Evolutionary conservation across 2,329 filamentous ascomycete genomes (phyloP).

Genomic region (Dactylellina sp.): DNA sequence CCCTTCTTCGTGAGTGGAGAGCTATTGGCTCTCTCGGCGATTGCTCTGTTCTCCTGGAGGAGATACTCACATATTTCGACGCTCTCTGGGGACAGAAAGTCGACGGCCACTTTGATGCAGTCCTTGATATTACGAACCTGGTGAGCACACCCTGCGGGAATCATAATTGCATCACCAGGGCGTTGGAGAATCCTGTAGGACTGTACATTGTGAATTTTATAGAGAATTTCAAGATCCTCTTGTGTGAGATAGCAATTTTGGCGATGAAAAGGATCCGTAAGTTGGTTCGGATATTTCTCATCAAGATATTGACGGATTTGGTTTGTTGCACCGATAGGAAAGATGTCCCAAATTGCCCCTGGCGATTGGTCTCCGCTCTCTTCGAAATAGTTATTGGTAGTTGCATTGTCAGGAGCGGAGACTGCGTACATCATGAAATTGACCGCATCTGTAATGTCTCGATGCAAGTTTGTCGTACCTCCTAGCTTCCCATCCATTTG

Average conservation of each 20-base stretch:
- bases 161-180: conserved; percentile 60
- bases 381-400: neutral
- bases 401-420: conserved; percentile 38
- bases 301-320: conserved; percentile 59
- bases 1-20: conserved; percentile 40
- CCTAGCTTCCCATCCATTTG: conserved; percentile 50
- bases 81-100: conserved; percentile 60
- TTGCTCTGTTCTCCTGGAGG: conserved; percentile 58
- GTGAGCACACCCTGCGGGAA: conserved; percentile 61
- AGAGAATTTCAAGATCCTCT: conserved; percentile 57
- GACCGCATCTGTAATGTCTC: conserved; percentile 61
- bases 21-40: conserved; percentile 50
- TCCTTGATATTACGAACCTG: conserved; percentile 61
- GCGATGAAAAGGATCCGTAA: conserved; percentile 60
- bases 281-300: conserved; percentile 34
- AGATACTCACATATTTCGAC: conserved; percentile 58
- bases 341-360: conserved; percentile 61
- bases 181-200: conserved; percentile 60
- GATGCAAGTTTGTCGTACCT: conserved; percentile 61
- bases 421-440: conserved; percentile 61
- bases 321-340: conserved; percentile 58
- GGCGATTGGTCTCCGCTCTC: conserved; percentile 28
- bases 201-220: conserved; percentile 45
- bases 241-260: conserved; percentile 60
- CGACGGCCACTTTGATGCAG: conserved; percentile 61